Evolutionary conservation across 176 grass and related monocot genomes (phyloP).

Genomic region (Themeda triandra): DNA sequence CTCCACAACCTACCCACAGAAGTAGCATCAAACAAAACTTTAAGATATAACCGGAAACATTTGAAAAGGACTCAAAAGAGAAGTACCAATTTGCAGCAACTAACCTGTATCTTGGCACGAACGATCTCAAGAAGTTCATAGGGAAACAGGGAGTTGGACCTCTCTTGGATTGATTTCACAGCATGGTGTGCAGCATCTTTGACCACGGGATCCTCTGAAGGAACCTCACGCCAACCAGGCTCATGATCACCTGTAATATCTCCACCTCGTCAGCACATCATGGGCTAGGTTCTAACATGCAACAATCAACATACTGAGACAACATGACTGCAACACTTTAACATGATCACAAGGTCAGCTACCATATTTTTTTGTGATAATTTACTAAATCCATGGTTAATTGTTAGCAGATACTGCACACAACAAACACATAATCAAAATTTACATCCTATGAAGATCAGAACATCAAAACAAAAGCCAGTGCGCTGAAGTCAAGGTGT

Average conservation of each 20-base stretch:
- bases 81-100: background rate
- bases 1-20: constrained; percentile 54
- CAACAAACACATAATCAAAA: background rate
- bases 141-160: constrained; percentile 66
- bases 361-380: background rate
- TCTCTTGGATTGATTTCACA: constrained; percentile 72
- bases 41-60: background rate
- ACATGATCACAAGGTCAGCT: background rate
- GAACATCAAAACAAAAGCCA: background rate
- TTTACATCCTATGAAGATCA: background rate
- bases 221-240: constrained; percentile 64
- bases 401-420: background rate
- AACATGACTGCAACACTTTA: background rate
- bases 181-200: constrained; percentile 86
- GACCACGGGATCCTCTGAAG: constrained; percentile 67
- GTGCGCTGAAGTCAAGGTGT: background rate
- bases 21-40: background rate
- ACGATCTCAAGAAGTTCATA: constrained; percentile 85
- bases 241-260: constrained; percentile 58
- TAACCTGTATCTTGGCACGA: constrained; percentile 65
- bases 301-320: background rate
- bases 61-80: background rate
- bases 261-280: background rate
- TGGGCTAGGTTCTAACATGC: background rate
- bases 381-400: background rate